Evolutionary conservation across 495 filamentous ascomycete genomes (phyloP).

Genomic region (Melanomma pulvis-pyrius): DNA sequence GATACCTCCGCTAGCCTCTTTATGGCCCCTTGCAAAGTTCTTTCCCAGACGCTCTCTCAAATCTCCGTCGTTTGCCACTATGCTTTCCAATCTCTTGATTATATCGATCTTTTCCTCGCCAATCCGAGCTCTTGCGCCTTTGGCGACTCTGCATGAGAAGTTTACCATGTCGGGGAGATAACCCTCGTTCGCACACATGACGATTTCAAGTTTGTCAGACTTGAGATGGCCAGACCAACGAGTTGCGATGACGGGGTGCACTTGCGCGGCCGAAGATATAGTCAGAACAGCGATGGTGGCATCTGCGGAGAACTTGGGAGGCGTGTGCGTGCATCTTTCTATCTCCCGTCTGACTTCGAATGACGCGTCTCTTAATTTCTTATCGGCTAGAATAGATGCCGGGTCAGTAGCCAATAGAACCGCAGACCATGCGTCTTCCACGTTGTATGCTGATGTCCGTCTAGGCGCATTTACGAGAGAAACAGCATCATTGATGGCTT

Average conservation of each 20-base stretch:
- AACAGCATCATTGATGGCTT: conserved; percentile 58
- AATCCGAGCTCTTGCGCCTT: conserved; percentile 49
- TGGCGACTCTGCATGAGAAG: conserved; percentile 61
- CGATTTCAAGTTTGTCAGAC: conserved; percentile 55
- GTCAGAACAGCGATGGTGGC: conserved; percentile 60
- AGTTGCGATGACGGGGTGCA: conserved; percentile 63
- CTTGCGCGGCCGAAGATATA: conserved; percentile 56
- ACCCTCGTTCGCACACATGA: conserved; percentile 62
- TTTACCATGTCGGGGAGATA: conserved; percentile 59
- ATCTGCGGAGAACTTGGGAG: conserved; percentile 60
- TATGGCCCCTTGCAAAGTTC: conserved; percentile 61
- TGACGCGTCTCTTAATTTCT: conserved; percentile 50
- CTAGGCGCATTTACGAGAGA: conserved; percentile 62
- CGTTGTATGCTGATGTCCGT: conserved; percentile 57
- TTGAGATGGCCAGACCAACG: conserved; percentile 58
- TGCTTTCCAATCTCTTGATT: conserved; percentile 53
- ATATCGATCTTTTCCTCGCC: conserved; percentile 58
- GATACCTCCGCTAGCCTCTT: conserved; percentile 61
- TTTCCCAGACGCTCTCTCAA: conserved; percentile 55
- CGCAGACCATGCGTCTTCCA: conserved; percentile 58
- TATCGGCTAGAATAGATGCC: conserved; percentile 51
- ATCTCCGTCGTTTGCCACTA: conserved; percentile 48
- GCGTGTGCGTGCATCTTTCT: conserved; percentile 55
- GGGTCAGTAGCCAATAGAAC: conserved; percentile 49
- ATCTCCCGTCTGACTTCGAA: conserved; percentile 59